Evolutionary conservation across 371 early-diverging fungal species (phyloP).

Genomic region (Apophysomyces ossiformis): DNA sequence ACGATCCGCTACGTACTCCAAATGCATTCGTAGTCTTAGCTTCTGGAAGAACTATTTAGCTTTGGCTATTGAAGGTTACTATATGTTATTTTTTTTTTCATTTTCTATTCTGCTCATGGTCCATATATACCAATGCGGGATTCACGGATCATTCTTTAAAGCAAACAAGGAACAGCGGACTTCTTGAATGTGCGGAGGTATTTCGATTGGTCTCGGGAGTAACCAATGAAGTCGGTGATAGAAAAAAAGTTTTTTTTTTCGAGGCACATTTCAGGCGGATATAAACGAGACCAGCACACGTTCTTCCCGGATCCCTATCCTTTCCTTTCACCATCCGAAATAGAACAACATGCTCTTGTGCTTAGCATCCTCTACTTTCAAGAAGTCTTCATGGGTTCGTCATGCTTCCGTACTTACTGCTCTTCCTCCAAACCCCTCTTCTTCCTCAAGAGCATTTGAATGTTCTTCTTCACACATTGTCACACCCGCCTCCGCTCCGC

Average conservation of each 20-base stretch:
- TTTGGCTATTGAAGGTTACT: too few relatives aligned
- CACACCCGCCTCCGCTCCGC: constrained; percentile 41
- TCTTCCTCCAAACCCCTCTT: constrained; percentile 20
- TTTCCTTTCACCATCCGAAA: not conserved
- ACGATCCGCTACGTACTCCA: too few relatives aligned
- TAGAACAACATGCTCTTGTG: constrained; percentile 3
- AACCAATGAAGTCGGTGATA: constrained; percentile 9
- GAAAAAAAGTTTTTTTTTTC: constrained; percentile 1
- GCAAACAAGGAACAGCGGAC: not conserved
- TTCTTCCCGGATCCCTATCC: not conserved
- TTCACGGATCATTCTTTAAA: not conserved
- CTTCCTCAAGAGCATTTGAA: not conserved
- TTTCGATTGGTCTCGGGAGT: not conserved
- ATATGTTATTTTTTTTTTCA: too few relatives aligned
- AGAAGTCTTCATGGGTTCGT: constrained; percentile 15
- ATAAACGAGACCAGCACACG: not conserved
- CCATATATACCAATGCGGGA: not conserved
- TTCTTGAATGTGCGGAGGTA: not conserved
- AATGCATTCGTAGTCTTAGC: too few relatives aligned
- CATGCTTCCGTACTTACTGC: constrained; percentile 28
- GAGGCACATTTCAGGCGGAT: constrained; percentile 6
- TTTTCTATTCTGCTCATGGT: too few relatives aligned
- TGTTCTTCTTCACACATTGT: constrained; percentile 24
- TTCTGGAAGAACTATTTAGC: too few relatives aligned
- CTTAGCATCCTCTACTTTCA: constrained; percentile 4